Base-by-base conservation (phyloP, 192 early-diverging fungal genomes). In the Polychytrium aggregatum region DNA sequence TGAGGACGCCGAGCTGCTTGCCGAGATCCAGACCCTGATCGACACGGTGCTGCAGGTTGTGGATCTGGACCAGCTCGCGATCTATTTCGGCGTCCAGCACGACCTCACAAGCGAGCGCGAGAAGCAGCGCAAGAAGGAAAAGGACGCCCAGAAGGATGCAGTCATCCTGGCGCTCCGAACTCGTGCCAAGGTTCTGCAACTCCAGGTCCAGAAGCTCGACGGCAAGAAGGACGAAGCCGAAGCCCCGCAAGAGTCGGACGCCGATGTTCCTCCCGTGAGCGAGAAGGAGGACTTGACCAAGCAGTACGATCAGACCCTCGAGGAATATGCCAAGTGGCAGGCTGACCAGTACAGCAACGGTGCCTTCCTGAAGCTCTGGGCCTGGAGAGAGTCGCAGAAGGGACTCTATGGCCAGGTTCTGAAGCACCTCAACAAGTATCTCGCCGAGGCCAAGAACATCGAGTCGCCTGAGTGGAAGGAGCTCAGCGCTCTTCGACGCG, bases 401-500 rank as follows among this genome's bases (percentile, higher is more conserved):
- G 69, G 73, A 0, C 65, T 76, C 22, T 50, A 68, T 37, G 92
- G 80, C 6, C 59, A 62, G 31, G 92, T 87, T 0, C 60, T 92
- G 50, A 82, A 85, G 58, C 73, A 71, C 0, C 55, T 86, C 29
- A 71, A 83, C 56, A 79, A 77, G 51, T 95, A 73, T 65, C 56
- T 91, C 40, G 55, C 39, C 25, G 82, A 84, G 30, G 29, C 44
- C 2, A 67, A 60, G 56, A 69, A 72, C 43, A 34, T 41, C 51
- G 1, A 56, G 9, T 43, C 55, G 45, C n/a, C 30, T 35, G 27
- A 64, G 62, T 20, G 53, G 76, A 18, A 67, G 62, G 30, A 39
- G 46, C 14, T 66, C 76, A 66, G 67, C 10, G 63, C 60, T 29
- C 37, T 78, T 38, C 74, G 78, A 28, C 55, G 63, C 33, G 69